These are phyloP conservation scores for Thymus mandschuricus DNA, from an alignment of 257 asterid genomes.

Conservation along the genomic window DNA sequence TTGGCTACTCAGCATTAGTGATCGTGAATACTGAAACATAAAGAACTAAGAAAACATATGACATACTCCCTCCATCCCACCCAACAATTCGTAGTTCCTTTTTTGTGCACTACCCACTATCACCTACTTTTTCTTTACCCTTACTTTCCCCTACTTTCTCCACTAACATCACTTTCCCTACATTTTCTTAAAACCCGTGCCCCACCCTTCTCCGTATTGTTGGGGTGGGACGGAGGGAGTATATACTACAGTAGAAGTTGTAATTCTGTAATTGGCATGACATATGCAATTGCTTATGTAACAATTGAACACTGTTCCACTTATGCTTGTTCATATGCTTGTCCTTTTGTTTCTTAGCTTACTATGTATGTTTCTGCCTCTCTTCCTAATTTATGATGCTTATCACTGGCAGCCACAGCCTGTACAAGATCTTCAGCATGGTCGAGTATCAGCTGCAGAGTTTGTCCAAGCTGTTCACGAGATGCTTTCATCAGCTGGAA, in stretches of 20 bases:
- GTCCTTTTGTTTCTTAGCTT: constrained; percentile 1
- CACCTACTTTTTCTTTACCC: too few species aligned
- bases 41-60: neutral
- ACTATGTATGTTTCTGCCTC: neutral
- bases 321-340: constrained; percentile 11
- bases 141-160: too few species aligned
- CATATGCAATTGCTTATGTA: constrained; percentile 1
- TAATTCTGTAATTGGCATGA: neutral
- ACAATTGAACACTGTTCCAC: neutral
- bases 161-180: too few species aligned
- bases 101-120: too few species aligned
- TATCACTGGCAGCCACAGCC: constrained; percentile 51
- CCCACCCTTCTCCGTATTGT: too few species aligned
- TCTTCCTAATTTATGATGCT: constrained; percentile 12
- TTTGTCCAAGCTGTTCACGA: constrained; percentile 95
- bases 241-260: neutral
- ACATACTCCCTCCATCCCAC: too few species aligned
- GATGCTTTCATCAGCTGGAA: constrained; percentile 94
- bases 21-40: neutral
- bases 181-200: too few species aligned
- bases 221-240: too few species aligned
- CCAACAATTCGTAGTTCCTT: too few species aligned
- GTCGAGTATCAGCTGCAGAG: constrained; percentile 87
- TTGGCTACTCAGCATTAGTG: too few species aligned
- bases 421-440: constrained; percentile 71